phyloP scores from a whole-genome alignment of 805 yeast species.

The Metschnikowia cerradonensis region DNA sequence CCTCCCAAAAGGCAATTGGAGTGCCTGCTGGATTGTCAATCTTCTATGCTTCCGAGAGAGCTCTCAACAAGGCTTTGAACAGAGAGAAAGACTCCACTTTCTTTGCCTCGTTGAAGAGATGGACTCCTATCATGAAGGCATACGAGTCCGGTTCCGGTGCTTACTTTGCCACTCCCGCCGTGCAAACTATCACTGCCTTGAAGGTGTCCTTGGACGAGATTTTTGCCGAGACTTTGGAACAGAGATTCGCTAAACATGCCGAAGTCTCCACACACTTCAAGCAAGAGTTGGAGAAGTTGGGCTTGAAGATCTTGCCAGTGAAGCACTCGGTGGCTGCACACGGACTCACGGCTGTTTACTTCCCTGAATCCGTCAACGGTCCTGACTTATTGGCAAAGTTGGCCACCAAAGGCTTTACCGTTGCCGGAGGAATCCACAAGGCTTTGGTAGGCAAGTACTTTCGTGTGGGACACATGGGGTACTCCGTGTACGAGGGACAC shows the following conservation, averaged over 20 bases:
- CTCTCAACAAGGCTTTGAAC: slow-evolving; percentile 54
- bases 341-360: slow-evolving; percentile 81
- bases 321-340: slow-evolving; percentile 65
- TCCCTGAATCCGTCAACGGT: slow-evolving; percentile 71
- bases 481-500: slow-evolving; percentile 48
- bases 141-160: slow-evolving; percentile 77
- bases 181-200: slow-evolving; percentile 79
- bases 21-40: slow-evolving; percentile 90
- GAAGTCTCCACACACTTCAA: slow-evolving; percentile 65
- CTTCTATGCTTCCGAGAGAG: slow-evolving; percentile 71
- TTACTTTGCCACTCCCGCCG: slow-evolving; percentile 97
- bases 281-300: slow-evolving; percentile 49
- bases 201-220: slow-evolving; percentile 73
- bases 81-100: slow-evolving; percentile 49
- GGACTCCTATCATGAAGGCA: slow-evolving; percentile 86
- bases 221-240: slow-evolving; percentile 49
- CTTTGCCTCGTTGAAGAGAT: slow-evolving; percentile 71
- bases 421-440: slow-evolving; percentile 89
- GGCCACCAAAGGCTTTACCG: slow-evolving; percentile 61
- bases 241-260: slow-evolving; percentile 61
- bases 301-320: slow-evolving; percentile 67
- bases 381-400: slow-evolving; percentile 57
- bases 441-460: slow-evolving; percentile 78
- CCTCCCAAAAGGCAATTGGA: slow-evolving; percentile 94
- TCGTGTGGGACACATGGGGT: slow-evolving; percentile 97